These are phyloP conservation scores for Durotheca rogersii DNA, from an alignment of 495 filamentous ascomycete genomes.

Conservation along the genomic window DNA sequence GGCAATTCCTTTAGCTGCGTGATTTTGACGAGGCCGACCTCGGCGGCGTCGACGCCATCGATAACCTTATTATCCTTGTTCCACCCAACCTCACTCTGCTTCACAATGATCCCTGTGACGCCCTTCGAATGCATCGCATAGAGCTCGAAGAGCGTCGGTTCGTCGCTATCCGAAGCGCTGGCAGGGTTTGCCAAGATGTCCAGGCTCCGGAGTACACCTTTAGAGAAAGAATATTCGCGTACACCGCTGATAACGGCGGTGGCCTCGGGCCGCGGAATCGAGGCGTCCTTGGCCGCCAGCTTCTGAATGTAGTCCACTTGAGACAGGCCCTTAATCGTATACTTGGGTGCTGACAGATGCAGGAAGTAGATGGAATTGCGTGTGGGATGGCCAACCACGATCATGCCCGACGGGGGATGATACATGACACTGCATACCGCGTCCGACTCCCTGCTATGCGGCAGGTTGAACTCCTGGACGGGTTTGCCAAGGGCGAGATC, in stretches of 20 bases:
- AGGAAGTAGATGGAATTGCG: conserved; percentile 97
- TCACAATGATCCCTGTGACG: conserved; percentile 80
- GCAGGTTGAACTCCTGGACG: conserved; percentile 94
- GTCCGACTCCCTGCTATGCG: conserved; percentile 94
- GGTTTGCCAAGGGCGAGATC: conserved; percentile 93
- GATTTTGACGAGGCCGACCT: conserved; percentile 58
- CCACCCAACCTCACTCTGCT: conserved; percentile 88
- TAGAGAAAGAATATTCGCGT: conserved; percentile 86
- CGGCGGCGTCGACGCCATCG: conserved; percentile 68
- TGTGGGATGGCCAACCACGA: conserved; percentile 92
- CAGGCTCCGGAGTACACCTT: conserved; percentile 85
- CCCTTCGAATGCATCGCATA: conserved; percentile 98
- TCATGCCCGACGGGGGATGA: conserved; percentile 83
- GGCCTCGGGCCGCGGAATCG: conserved; percentile 78
- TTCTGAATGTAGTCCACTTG: conserved; percentile 84
- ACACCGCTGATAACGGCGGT: conserved; percentile 96
- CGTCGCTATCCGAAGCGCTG: conserved; percentile 54
- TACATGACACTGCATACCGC: conserved; percentile 95
- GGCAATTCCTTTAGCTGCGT: conserved; percentile 44
- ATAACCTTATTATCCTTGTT: conserved; percentile 80
- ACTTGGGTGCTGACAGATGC: conserved; percentile 88
- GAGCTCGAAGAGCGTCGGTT: conserved; percentile 77
- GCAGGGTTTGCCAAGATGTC: conserved; percentile 71
- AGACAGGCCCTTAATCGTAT: conserved; percentile 74
- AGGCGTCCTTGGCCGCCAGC: conserved; percentile 68